Evolutionary conservation across 192 early-diverging fungal genomes (phyloP).

Genomic region (Podochytrium sp.): DNA sequence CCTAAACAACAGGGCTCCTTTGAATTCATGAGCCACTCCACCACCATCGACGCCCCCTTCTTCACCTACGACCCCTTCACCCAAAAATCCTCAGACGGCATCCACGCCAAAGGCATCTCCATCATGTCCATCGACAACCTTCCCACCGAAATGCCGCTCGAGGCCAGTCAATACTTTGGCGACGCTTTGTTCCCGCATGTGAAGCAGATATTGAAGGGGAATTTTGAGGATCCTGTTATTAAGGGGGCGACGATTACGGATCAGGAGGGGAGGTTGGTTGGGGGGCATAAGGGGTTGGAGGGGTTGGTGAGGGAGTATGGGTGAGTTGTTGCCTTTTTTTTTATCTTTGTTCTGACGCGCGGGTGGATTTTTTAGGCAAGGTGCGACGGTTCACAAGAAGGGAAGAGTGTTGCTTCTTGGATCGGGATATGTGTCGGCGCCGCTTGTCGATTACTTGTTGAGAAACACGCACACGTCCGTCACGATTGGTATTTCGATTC

Average conservation of each 20-base stretch:
- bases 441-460: slow-evolving; percentile 86
- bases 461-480: slow-evolving; percentile 59
- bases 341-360: slow-evolving; percentile 6
- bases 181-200: slow-evolving; percentile 69
- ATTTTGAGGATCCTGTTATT: slow-evolving; percentile 72
- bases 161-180: slow-evolving; percentile 93
- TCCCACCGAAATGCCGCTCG: slow-evolving; percentile 93
- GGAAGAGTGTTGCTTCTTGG: slow-evolving; percentile 76
- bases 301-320: slow-evolving; percentile 44
- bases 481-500: no score
- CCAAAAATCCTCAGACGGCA: slow-evolving; percentile 68
- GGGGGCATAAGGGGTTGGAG: slow-evolving; percentile 57
- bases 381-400: slow-evolving; percentile 44
- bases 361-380: slow-evolving; percentile 31
- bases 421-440: slow-evolving; percentile 91
- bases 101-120: slow-evolving; percentile 84
- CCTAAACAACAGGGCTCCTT: slow-evolving; percentile 71
- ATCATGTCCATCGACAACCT: slow-evolving; percentile 98
- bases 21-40: slow-evolving; percentile 90
- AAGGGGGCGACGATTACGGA: slow-evolving; percentile 76
- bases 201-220: slow-evolving; percentile 40
- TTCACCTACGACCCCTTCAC: slow-evolving; percentile 89
- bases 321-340: slow-evolving; percentile 18
- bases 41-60: slow-evolving; percentile 88
- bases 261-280: slow-evolving; percentile 64